Base-by-base conservation (phyloP, 208 protist species). In the Entamoeba histolytica region DNA sequence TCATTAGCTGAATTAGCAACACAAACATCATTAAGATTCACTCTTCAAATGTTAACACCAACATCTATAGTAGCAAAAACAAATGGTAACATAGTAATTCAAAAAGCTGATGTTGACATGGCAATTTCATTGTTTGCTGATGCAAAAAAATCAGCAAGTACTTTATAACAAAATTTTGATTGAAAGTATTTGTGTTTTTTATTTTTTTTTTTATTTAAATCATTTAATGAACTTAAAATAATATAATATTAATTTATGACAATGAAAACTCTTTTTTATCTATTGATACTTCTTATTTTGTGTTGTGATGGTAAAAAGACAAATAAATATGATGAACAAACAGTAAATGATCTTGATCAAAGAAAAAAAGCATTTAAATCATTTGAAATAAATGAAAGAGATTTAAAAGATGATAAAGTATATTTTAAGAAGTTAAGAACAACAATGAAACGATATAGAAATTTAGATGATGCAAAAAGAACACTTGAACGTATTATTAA, bases 1-100 rank as follows among this genome's bases (percentile, higher is more conserved):
- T 15, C 5, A 44, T 49, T 95, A 5, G 92, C 52, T 14, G 8
- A 92, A 8, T 69, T 95, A 28, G 94, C 93, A n/a, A 17, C 17
- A 14, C 5, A 93, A 19, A 92, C 91, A 4, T 93, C 92, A 31
- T 55, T 95, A n/a, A 8, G 94, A 91, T 95, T 94, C 47, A 31
- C 61, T n/a, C n/a, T 95, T 23, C 93, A 95, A 49, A 39, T 95
- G 19, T 5, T 95, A 2, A 92, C 93, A 6, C 93, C 93, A 44
- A 91, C 94, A 50, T 39, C 49, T 4, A 50, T 95, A 49, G 5
- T 94, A 5, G 49, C 93, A 39, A 93, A 94, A 73, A 55, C 50
- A 17, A 55, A 55, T 17, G 50, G 50, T 17, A 55, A 55, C 6
- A 19, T 17, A 55, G 50, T 55, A 17, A 55, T 55, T 17, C 50